Evolutionary conservation across 805 yeast species (phyloP).

Genomic region (Kuraishia capsulata): DNA sequence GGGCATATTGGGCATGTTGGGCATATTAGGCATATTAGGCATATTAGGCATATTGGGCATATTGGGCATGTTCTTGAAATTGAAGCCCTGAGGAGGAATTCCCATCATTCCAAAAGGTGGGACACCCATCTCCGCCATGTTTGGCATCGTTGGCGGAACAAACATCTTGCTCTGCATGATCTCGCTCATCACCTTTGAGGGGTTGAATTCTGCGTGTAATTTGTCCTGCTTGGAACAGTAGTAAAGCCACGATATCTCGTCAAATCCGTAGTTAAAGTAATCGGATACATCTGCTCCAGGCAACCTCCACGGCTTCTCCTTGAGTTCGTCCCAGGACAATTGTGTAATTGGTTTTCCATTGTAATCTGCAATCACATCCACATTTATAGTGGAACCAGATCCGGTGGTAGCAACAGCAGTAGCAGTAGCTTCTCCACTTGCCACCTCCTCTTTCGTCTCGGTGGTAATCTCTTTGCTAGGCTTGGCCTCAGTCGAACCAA

Average conservation of each 20-base stretch:
- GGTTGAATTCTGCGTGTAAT: slow-evolving; percentile 69
- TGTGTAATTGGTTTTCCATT: slow-evolving; percentile 81
- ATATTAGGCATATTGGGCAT: slow-evolving; percentile 9
- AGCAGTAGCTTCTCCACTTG: background rate
- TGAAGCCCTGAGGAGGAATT: slow-evolving; percentile 21
- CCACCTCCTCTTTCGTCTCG: background rate
- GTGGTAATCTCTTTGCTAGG: slow-evolving; percentile 11
- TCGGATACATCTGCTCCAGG: slow-evolving; percentile 95
- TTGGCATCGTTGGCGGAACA: slow-evolving; percentile 7
- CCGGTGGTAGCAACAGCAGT: slow-evolving; percentile 9
- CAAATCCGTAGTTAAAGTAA: slow-evolving; percentile 94
- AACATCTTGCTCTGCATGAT: slow-evolving; percentile 16
- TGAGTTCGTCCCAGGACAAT: slow-evolving; percentile 68
- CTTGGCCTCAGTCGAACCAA: slow-evolving; percentile 30
- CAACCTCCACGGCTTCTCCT: slow-evolving; percentile 96
- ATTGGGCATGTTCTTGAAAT: slow-evolving; percentile 11
- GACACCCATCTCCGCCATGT: slow-evolving; percentile 7
- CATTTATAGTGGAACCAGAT: slow-evolving; percentile 32
- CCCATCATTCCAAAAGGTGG: slow-evolving; percentile 14
- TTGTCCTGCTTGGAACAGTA: slow-evolving; percentile 85
- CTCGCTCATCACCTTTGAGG: slow-evolving; percentile 67
- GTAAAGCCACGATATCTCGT: slow-evolving; percentile 92
- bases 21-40: background rate
- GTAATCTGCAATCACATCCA: slow-evolving; percentile 63
- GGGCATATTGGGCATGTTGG: too few relatives aligned